Base-by-base conservation (phyloP, 306 rosid genomes). In the Potentilla sterilis region DNA sequence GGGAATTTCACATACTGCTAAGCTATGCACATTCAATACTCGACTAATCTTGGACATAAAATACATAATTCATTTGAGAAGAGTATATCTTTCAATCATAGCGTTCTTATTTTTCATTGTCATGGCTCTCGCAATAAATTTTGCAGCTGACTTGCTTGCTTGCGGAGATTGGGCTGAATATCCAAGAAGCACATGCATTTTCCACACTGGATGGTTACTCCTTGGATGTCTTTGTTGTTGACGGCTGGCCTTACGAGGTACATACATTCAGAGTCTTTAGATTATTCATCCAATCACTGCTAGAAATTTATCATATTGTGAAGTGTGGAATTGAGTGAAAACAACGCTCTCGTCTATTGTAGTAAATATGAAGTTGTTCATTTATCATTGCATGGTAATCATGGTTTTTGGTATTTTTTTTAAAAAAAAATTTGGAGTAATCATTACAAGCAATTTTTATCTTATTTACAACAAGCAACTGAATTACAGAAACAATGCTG, bases 121-220 rank as follows among this genome's bases (percentile, higher is more conserved):
- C 41, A 73, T 73, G 75, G 41, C 55, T 83, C 46, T 78, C 21
- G 1, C 67, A 80, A 78, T 24, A 44, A 34, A 49, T 74, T 80
- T 75, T 86, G 89, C 88, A 92, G 99, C 86, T 96, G 80, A 96
- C 99, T 82, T 88, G 92, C 80, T 86, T 96, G 92, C 97, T 96
- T 78, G 93, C 99, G 54, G 98, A 92, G 86, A 81, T 90, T 85
- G 99, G 98, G 78, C 86, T 96, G 75, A 92, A 96, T 80, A 96
- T 96, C 81, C 99, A 92, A 84, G 99, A 96, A 84, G 99, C 99
- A 35, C 99, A 90, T 90, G 99, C 93, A 70, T 96, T 96, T 86
- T 96, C 98, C 68, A 96, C 98, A 16, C 76, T 81, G 28, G 98
- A 96, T 73, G 98, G 99, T 73, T 96, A 82, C 87, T 92, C 99